Base-by-base conservation (phyloP, 2,329 filamentous ascomycete species). In the Fusarium sp. region DNA sequence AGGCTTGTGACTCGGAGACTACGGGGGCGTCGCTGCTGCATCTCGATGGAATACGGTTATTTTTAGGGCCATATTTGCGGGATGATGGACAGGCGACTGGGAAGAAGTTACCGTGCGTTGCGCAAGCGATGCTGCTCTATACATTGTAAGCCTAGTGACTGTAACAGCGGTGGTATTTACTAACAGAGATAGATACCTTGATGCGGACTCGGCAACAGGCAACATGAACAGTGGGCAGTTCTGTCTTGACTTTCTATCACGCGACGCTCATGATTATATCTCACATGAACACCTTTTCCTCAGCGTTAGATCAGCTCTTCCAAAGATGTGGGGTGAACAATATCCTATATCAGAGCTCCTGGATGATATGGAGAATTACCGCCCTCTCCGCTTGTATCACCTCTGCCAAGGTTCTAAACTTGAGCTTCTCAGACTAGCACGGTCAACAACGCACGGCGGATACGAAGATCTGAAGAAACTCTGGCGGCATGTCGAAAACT, bases 311-410 rank as follows among this genome's bases (percentile, higher is more conserved):
- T 76, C 73, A 3, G 63, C 69, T 11, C 58, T 76, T 7, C 73
- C 73, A 3, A 76, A 76, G 15, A 69, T 76, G 15, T 76, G 73
- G 73, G 73, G 71, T 6, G 66, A 74, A 0, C 44, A 46, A 10
- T 76, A 76, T 23, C 73, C 73, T 0, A 70, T 76, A 5, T 51
- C 66, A 0, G 73, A 76, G 21, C 60, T 76, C 1, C 49, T 76
- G 0, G 73, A 76, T 11, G 73, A 76, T 6, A 5, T 76, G 10
- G 73, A 76, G 15, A 76, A 76, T 15, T 76, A 76, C 9, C 49
- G 73, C 0, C 73, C 73, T 2, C 31, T 76, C 3, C 73, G 73
- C 0, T 29, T 76, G 0, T 73, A 66, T 11, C 73, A 76, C 25
- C 27, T 76, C 1, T 76, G 73, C 14, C 73, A 76, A 21, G 73